These are phyloP conservation scores for Sutorius eximius DNA, from an alignment of 1,284 basidiomycete genomes.

Conservation along the genomic window DNA sequence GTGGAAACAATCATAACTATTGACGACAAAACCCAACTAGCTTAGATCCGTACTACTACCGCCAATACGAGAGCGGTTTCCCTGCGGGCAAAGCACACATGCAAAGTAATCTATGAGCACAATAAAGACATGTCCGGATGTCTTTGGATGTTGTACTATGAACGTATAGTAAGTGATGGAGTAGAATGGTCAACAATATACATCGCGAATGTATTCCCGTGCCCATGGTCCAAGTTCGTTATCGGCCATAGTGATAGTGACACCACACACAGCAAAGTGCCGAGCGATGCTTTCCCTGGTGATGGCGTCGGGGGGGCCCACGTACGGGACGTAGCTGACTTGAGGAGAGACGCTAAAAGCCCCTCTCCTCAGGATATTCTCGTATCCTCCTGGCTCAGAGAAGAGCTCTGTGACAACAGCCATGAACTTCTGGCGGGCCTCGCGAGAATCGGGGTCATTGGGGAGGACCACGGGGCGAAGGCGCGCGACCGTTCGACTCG, in stretches of 20 bases:
- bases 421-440: constrained; percentile 40
- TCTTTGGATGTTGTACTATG: constrained; percentile 19
- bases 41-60: constrained; percentile 25
- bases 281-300: constrained; percentile 33
- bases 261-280: constrained; percentile 43
- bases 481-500: constrained; percentile 44
- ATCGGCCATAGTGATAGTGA: constrained; percentile 37
- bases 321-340: constrained; percentile 28
- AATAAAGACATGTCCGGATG: constrained; percentile 31
- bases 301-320: constrained; percentile 27
- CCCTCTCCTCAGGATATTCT: constrained; percentile 36
- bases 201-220: constrained; percentile 34
- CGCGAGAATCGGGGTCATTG: constrained; percentile 31
- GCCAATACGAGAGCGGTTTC: constrained; percentile 5
- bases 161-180: constrained; percentile 11
- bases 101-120: constrained; percentile 12
- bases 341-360: constrained; percentile 38
- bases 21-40: neutral
- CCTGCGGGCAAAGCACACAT: constrained; percentile 1
- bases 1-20: neutral
- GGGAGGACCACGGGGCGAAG: constrained; percentile 39
- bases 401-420: constrained; percentile 39
- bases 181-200: constrained; percentile 23
- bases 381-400: constrained; percentile 36
- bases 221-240: constrained; percentile 45